These are phyloP conservation scores for Globisporangium viniferum DNA, from an alignment of 352 stramenopile genomes.

Conservation along the genomic window DNA sequence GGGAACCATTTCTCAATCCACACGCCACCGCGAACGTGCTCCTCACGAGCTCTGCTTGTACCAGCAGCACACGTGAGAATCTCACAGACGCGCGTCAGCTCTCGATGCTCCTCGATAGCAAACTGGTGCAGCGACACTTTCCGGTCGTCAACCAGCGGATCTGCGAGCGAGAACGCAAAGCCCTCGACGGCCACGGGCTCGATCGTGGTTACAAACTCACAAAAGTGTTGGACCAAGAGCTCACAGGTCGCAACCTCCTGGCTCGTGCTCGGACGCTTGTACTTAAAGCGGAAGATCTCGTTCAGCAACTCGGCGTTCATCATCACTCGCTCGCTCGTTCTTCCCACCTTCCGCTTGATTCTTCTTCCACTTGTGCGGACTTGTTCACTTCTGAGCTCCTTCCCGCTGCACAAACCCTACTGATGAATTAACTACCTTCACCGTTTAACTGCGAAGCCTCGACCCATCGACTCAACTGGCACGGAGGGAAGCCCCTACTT, in stretches of 20 bases:
- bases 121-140: constrained; percentile 22
- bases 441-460: not conserved
- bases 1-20: constrained; percentile 9
- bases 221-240: constrained; percentile 19
- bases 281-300: constrained; percentile 41
- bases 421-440: not conserved
- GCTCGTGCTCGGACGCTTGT: constrained; percentile 25
- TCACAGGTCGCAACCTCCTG: constrained; percentile 27
- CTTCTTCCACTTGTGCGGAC: not conserved
- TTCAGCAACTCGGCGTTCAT: constrained; percentile 20
- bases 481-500: not conserved
- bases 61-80: not conserved
- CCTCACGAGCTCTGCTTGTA: not conserved
- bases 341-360: not conserved
- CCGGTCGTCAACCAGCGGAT: constrained; percentile 11
- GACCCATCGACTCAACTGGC: not conserved
- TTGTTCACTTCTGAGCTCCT: not conserved
- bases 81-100: constrained; percentile 13
- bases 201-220: constrained; percentile 18
- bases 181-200: constrained; percentile 10
- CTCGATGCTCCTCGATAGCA: constrained; percentile 24
- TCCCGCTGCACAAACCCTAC: too few species aligned
- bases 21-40: not conserved
- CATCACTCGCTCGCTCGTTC: not conserved
- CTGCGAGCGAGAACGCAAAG: constrained; percentile 15